Conservation (phyloP, 1,284 basidiomycete species). For the Moesziomyces sp. region DNA sequence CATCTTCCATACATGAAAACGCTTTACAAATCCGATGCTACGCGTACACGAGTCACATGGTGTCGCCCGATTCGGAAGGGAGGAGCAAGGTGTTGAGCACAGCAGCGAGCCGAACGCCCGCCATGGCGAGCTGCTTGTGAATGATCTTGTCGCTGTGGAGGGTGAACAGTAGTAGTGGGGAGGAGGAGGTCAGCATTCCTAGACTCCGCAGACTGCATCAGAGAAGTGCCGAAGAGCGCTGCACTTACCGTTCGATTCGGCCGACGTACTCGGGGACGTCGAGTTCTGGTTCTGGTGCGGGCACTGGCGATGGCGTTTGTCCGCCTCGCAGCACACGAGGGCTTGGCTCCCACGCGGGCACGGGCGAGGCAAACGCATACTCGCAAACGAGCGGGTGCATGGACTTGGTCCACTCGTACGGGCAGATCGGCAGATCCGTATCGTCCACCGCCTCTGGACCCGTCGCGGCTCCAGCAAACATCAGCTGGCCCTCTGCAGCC, state of each 20-base stretch:
- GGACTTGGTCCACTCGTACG: constrained; percentile 70
- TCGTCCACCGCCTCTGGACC: constrained; percentile 53
- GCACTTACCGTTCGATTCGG: constrained; percentile 46
- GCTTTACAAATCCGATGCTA: background rate
- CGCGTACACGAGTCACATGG: too few relatives aligned
- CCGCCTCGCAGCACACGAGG: background rate
- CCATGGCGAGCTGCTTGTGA: constrained; percentile 83
- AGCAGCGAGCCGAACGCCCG: constrained; percentile 82
- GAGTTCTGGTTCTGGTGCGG: constrained; percentile 74
- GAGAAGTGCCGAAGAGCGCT: background rate
- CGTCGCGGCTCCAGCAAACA: constrained; percentile 12
- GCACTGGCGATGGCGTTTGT: constrained; percentile 9
- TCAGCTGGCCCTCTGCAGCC: constrained; percentile 18
- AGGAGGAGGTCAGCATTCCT: background rate
- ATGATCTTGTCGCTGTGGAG: constrained; percentile 74
- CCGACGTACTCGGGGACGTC: constrained; percentile 85
- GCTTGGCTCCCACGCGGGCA: constrained; percentile 40
- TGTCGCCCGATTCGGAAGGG: constrained; percentile 4
- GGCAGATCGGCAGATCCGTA: constrained; percentile 74
- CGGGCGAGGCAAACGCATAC: constrained; percentile 77
- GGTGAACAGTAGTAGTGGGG: background rate
- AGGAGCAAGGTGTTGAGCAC: constrained; percentile 75
- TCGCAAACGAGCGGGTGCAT: constrained; percentile 59
- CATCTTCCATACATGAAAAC: too few relatives aligned
- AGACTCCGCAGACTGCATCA: background rate